Conservation (phyloP, 805 yeast genomes). For the Candida broadrunensis region DNA sequence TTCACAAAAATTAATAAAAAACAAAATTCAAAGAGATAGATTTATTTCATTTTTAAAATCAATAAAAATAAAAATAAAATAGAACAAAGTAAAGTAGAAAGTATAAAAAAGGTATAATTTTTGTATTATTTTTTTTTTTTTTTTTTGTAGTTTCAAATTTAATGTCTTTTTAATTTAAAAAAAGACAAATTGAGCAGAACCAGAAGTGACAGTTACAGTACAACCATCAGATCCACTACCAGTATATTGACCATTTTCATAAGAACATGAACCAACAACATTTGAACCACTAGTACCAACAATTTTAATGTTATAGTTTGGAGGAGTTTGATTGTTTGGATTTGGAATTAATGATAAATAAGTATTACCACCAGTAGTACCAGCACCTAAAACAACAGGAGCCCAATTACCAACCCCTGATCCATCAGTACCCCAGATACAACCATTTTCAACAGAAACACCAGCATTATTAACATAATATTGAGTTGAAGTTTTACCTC, state of each 20-base stretch:
- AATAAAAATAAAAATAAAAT: no score
- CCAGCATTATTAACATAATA: conserved; percentile 98
- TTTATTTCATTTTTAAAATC: no score
- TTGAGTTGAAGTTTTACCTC: conserved; percentile 85
- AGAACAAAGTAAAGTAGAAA: no score
- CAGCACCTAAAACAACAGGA: conserved; percentile 93
- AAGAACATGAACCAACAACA: conserved; percentile 67
- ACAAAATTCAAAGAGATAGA: no score
- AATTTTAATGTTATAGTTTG: conserved; percentile 60
- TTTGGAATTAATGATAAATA: conserved; percentile 92
- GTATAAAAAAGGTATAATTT: no score
- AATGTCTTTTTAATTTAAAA: conserved; percentile 14
- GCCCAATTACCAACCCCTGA: conserved; percentile 97
- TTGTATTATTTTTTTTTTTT: no score
- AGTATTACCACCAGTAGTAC: conserved; percentile 63
- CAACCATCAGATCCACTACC: conserved; percentile 73
- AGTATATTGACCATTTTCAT: conserved; percentile 73
- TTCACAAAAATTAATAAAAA: no score
- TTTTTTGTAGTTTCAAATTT: no score
- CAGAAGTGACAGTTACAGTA: conserved; percentile 64
- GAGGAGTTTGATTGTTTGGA: conserved; percentile 75
- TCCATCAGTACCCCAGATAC: conserved; percentile 85
- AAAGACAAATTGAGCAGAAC: conserved; percentile 58
- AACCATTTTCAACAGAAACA: conserved; percentile 84
- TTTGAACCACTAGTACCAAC: conserved; percentile 58